Percentiles rank a stretch among this genome's conserved stretches.
Evolutionary conservation across 2,329 filamentous ascomycete species (phyloP).

Genomic region (Cytospora piceae): DNA sequence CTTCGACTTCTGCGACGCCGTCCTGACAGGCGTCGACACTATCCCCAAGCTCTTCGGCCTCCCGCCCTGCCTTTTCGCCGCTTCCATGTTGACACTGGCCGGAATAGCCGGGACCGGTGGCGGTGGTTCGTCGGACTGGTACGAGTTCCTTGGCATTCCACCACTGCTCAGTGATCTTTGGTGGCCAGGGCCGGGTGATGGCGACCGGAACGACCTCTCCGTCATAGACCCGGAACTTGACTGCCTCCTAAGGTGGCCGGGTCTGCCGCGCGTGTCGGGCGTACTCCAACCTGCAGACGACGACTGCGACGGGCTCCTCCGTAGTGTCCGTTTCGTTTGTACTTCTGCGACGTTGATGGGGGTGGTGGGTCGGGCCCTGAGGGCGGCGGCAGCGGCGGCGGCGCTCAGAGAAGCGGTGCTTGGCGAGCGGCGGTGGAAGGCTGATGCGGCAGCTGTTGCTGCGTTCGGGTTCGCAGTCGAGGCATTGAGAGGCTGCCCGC

Average conservation of each 20-base stretch:
- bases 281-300: conserved; percentile 53
- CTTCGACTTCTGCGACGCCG: conserved; percentile 55
- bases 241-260: conserved; percentile 57
- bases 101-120: conserved; percentile 81
- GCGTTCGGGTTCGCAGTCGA: conserved; percentile 72
- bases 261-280: conserved; percentile 34
- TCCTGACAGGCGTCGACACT: conserved; percentile 50
- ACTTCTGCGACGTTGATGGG: conserved; percentile 81
- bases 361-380: conserved; percentile 76
- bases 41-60: conserved; percentile 43
- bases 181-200: conserved; percentile 60
- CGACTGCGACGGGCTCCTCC: conserved; percentile 72
- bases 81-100: conserved; percentile 44
- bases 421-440: conserved; percentile 71
- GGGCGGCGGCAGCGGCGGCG: conserved; percentile 83
- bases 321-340: conserved; percentile 82
- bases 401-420: conserved; percentile 73
- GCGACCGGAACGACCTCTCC: conserved; percentile 82
- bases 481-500: conserved; percentile 62
- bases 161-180: conserved; percentile 39
- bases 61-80: conserved; percentile 32
- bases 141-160: conserved; percentile 21
- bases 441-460: conserved; percentile 78
- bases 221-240: conserved; percentile 83
- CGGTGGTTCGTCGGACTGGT: conserved; percentile 57